These are phyloP conservation scores for Beta vulgaris DNA, from an alignment of 148 eudicot genomes.

Conservation along the genomic window DNA sequence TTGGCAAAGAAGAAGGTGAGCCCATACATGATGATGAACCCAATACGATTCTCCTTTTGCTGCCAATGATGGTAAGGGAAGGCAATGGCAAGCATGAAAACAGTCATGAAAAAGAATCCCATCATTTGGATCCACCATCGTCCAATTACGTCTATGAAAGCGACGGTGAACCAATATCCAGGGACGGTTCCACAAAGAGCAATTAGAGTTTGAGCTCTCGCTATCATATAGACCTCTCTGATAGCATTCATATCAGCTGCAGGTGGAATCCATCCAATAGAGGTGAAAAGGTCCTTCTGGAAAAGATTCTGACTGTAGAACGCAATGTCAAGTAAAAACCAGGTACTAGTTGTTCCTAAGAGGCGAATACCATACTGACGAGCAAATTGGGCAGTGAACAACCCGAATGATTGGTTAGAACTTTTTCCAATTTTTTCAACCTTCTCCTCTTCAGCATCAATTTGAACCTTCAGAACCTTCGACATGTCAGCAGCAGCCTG, in stretches of 20 bases:
- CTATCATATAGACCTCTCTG: conserved; percentile 46
- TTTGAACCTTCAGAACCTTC: conserved; percentile 34
- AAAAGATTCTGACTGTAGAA: conserved; percentile 68
- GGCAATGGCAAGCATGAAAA: conserved; percentile 72
- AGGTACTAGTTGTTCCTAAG: conserved; percentile 55
- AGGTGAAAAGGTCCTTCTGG: conserved; percentile 58
- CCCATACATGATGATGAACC: conserved; percentile 50
- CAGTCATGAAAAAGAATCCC: conserved; percentile 70
- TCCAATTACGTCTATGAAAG: conserved; percentile 53
- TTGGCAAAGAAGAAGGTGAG: conserved; percentile 63
- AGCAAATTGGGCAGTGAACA: conserved; percentile 45
- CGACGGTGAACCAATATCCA: conserved; percentile 66
- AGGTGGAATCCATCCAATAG: conserved; percentile 54
- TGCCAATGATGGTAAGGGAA: conserved; percentile 56
- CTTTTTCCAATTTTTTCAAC: conserved; percentile 16
- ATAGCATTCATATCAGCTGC: conserved; percentile 56
- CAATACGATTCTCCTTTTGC: conserved; percentile 31
- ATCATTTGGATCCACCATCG: conserved; percentile 49
- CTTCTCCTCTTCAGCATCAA: conserved; percentile 37
- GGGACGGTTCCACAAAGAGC: conserved; percentile 70
- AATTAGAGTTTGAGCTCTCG: conserved; percentile 59
- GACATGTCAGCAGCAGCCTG: conserved; percentile 64
- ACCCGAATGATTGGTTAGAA: conserved; percentile 27
- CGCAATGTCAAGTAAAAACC: conserved; percentile 75
- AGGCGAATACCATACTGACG: conserved; percentile 49